Evolutionary conservation across 768 basidiomycete genomes (phyloP), one percentile per base, ranked within the genome.

Genomic region (Fomitopsis serialis): DNA sequence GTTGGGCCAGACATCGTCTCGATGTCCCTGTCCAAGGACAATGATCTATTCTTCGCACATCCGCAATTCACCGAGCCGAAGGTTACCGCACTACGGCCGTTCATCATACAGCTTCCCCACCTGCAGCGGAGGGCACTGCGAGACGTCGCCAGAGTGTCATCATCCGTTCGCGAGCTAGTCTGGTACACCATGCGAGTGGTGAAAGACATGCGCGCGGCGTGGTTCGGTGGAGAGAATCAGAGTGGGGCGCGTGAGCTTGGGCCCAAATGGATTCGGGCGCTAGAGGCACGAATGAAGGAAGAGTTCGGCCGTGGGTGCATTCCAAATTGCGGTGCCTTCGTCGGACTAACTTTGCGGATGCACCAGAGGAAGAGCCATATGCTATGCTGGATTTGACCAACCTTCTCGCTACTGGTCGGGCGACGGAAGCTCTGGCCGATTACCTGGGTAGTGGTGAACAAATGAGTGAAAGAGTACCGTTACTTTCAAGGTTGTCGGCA

Each of bases 391-490:
- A 91, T 61, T 72, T 92, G 47, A 89, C 87, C 19, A 72, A 71
- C 43, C 74, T 91, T 55, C 73, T 92, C 43, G 77, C 82, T 15
- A 87, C 87, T 22, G 89, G 90, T 7, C 76, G 82, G 50, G 70
- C 80, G n/a, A 82, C 87, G 25, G 87, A 88, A 51, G 73, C 86
- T 8, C 72, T 93, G 32, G 61, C 70, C 24, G 90, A 92, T 68
- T 88, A 89, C 65, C 74, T 92, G 48, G 81, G 85, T 12, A 89
- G 87, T 55, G 80, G 80, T 19, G 88, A 90, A 60, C 83, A 85
- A 62, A 87, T 87, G 78, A 89, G 84, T 54, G 90, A 93, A 70
- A 75, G 91, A 65, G 91, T 90, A 70, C 60, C 72, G 65, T 36
- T 53, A 42, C 34, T 5, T 45, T 22, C 56, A 56, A 29, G 3